A percentile compares a stretch with the other conserved stretches of the same genome.
Evolutionary conservation across 352 stramenopile genomes (phyloP).

Genomic region (Pythium angustatum): DNA sequence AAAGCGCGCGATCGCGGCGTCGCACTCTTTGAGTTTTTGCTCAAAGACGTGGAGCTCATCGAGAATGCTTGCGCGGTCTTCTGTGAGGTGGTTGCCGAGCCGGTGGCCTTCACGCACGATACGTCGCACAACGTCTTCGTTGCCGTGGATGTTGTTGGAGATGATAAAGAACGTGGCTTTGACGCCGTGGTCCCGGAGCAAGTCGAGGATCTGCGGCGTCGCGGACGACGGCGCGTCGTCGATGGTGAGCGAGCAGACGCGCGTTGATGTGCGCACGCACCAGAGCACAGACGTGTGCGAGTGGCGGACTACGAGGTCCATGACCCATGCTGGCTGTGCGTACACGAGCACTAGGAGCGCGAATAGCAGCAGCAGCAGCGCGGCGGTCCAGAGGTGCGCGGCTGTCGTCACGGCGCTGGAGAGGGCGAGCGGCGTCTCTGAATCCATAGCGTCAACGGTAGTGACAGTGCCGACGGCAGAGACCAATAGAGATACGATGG

Average conservation of each 20-base stretch:
- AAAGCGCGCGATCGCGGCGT: conserved; percentile 57
- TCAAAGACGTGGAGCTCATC: conserved; percentile 84
- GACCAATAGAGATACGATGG: too few species aligned
- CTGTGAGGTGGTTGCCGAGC: conserved; percentile 82
- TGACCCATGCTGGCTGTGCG: conserved; percentile 65
- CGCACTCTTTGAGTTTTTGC: conserved; percentile 77
- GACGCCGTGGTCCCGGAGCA: conserved; percentile 58
- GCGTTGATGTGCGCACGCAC: conserved; percentile 51
- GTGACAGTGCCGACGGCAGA: too few species aligned
- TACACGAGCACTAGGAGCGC: conserved; percentile 60
- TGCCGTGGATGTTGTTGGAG: conserved; percentile 60
- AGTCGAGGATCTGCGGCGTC: conserved; percentile 72
- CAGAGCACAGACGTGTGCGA: conserved; percentile 79
- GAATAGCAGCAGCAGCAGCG: conserved; percentile 32
- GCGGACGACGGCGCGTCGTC: conserved; percentile 72
- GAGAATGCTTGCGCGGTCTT: conserved; percentile 75
- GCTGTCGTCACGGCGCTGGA: background rate
- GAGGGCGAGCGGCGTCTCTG: too few species aligned
- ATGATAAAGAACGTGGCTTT: conserved; percentile 89
- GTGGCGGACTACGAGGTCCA: conserved; percentile 62
- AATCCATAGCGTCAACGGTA: background rate
- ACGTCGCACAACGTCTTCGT: conserved; percentile 66
- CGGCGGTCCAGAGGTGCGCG: conserved; percentile 25
- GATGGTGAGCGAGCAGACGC: conserved; percentile 75
- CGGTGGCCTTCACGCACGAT: conserved; percentile 81